phyloP scores from a whole-genome alignment of 2,329 filamentous ascomycete species.

The Zasmidium citrigriseum region DNA sequence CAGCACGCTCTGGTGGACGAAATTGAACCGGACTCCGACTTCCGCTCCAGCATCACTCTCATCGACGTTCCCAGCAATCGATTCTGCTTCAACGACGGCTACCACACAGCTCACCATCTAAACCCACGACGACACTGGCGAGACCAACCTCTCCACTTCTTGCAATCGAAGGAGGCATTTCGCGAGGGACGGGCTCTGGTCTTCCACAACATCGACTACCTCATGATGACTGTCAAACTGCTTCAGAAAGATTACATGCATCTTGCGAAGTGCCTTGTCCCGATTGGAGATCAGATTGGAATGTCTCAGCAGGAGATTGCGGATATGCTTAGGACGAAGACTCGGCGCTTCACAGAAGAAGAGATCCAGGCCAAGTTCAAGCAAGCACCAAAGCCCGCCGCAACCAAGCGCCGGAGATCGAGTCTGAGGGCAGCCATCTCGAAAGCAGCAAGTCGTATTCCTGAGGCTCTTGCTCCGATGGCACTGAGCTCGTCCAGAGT shows the following conservation, averaged over 20 bases:
- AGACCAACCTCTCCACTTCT: constrained; percentile 73
- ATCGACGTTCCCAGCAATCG: constrained; percentile 80
- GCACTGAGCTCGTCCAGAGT: neutral
- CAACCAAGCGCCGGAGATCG: neutral
- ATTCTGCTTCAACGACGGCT: constrained; percentile 80
- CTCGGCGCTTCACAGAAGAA: constrained; percentile 64
- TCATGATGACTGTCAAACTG: constrained; percentile 71
- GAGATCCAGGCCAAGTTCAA: constrained; percentile 63
- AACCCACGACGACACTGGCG: constrained; percentile 80
- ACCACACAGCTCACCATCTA: constrained; percentile 78
- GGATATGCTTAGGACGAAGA: constrained; percentile 64
- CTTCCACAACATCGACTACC: constrained; percentile 79
- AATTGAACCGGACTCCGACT: constrained; percentile 74
- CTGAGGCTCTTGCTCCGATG: neutral
- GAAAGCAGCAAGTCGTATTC: neutral
- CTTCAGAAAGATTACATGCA: constrained; percentile 70
- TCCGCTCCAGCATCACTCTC: constrained; percentile 74
- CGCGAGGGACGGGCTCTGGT: constrained; percentile 68
- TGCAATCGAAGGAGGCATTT: constrained; percentile 69
- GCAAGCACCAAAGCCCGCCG: neutral
- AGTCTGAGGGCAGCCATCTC: neutral
- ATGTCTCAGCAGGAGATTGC: constrained; percentile 66
- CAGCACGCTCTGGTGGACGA: constrained; percentile 81
- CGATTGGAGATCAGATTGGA: constrained; percentile 69
- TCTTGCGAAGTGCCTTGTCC: constrained; percentile 70